These are phyloP conservation scores for Candida anutae DNA, from an alignment of 1,139 yeast genomes.

Conservation along the genomic window DNA sequence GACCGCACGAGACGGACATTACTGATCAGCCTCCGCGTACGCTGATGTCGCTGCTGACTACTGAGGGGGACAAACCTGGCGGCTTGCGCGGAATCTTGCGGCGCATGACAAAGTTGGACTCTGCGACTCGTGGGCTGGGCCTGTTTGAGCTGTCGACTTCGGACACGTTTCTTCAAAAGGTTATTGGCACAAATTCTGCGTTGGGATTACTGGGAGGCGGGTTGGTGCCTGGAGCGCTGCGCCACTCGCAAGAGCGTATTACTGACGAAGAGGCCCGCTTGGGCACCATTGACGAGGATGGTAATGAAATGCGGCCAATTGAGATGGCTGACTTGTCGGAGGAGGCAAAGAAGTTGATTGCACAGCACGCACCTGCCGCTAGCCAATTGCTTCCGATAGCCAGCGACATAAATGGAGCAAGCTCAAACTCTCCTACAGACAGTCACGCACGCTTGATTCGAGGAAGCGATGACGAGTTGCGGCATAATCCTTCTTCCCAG, in stretches of 20 bases:
- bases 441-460: constrained; percentile 7
- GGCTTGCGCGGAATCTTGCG: constrained; percentile 26
- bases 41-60: background rate
- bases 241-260: constrained; percentile 12
- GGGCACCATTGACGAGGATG: constrained; percentile 11
- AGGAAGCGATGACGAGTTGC: constrained; percentile 5
- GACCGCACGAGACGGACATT: constrained; percentile 2
- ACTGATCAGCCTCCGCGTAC: constrained; percentile 2
- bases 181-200: constrained; percentile 19
- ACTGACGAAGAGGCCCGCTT: constrained; percentile 19
- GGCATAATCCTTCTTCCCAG: constrained; percentile 4
- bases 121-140: constrained; percentile 14
- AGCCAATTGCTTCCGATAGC: constrained; percentile 1
- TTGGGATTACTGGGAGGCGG: constrained; percentile 34
- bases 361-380: constrained; percentile 27
- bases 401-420: constrained; percentile 3
- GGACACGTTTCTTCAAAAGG: constrained; percentile 35
- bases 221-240: constrained; percentile 34
- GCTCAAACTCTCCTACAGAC: constrained; percentile 1
- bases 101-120: constrained; percentile 29
- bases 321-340: constrained; percentile 28
- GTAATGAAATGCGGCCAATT: constrained; percentile 26
- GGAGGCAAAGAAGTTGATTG: constrained; percentile 35
- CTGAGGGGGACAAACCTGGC: constrained; percentile 5
- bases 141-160: constrained; percentile 16